These are phyloP conservation scores for Aureobasidium sp. DNA, from an alignment of 2,329 filamentous ascomycete species.

Conservation along the genomic window DNA sequence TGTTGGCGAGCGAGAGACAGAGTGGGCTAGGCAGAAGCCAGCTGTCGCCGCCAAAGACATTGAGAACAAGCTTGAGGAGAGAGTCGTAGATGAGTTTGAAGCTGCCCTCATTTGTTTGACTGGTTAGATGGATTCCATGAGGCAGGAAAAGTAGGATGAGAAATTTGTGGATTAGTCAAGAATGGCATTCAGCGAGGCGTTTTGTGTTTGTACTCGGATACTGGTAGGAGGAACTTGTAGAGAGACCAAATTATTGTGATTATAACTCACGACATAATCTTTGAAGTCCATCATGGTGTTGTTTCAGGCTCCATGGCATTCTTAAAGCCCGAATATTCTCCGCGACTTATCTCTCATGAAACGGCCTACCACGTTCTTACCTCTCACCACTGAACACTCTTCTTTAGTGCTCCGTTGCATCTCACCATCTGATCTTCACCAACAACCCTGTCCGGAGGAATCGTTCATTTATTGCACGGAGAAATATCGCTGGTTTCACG, in stretches of 20 bases:
- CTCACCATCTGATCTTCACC: no score
- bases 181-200: constrained; percentile 5
- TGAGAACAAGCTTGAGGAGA: constrained; percentile 65
- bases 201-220: background rate
- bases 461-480: background rate
- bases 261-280: no score
- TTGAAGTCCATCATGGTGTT: no score
- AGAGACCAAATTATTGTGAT: no score
- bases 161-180: background rate
- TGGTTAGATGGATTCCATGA: background rate
- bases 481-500: background rate
- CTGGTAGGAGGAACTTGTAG: no score
- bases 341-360: no score
- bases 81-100: constrained; percentile 61
- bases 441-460: background rate
- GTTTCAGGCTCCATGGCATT: no score
- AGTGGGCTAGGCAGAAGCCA: constrained; percentile 42
- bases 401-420: no score
- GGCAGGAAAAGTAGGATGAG: background rate
- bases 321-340: no score
- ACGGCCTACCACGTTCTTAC: no score
- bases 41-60: constrained; percentile 27
- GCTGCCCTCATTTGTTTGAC: constrained; percentile 20
- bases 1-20: constrained; percentile 62
- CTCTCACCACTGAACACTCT: no score